These are phyloP conservation scores for Abrus precatorius DNA, from an alignment of 306 rosid genomes.

Conservation along the genomic window DNA sequence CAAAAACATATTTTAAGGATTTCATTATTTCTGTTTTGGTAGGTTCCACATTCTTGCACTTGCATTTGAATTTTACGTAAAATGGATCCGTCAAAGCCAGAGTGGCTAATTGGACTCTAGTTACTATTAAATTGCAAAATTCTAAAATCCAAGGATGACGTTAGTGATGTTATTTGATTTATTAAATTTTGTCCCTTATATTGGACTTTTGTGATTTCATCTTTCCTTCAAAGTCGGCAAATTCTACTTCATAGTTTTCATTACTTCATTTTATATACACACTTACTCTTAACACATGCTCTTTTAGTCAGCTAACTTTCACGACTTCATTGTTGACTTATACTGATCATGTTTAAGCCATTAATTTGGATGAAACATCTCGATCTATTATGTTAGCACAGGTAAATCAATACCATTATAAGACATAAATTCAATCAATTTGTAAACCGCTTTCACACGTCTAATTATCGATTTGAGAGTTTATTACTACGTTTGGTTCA, in stretches of 20 bases:
- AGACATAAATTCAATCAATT: too few relatives aligned
- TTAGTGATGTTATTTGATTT: background rate
- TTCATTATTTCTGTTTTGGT: background rate
- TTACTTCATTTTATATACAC: background rate
- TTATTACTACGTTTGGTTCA: too few relatives aligned
- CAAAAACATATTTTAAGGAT: background rate
- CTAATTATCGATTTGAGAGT: too few relatives aligned
- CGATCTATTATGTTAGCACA: background rate
- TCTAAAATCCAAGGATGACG: background rate
- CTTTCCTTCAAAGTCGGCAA: slow-evolving; percentile 46
- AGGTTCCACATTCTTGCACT: slow-evolving; percentile 32
- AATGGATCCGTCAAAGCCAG: background rate
- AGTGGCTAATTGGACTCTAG: slow-evolving; percentile 13
- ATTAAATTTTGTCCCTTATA: background rate
- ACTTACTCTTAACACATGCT: background rate
- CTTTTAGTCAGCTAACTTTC: background rate
- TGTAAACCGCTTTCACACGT: too few relatives aligned
- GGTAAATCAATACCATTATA: background rate
- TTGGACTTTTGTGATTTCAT: slow-evolving; percentile 45
- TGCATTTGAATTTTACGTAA: background rate
- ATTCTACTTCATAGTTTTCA: background rate
- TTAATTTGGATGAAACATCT: background rate
- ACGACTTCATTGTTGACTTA: slow-evolving; percentile 5
- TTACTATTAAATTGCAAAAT: background rate
- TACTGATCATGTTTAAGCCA: background rate